Evolutionary conservation across 139 green algal genomes (phyloP), one percentile per base, ranked within the genome.

Genomic region (Coelastrella sp.): DNA sequence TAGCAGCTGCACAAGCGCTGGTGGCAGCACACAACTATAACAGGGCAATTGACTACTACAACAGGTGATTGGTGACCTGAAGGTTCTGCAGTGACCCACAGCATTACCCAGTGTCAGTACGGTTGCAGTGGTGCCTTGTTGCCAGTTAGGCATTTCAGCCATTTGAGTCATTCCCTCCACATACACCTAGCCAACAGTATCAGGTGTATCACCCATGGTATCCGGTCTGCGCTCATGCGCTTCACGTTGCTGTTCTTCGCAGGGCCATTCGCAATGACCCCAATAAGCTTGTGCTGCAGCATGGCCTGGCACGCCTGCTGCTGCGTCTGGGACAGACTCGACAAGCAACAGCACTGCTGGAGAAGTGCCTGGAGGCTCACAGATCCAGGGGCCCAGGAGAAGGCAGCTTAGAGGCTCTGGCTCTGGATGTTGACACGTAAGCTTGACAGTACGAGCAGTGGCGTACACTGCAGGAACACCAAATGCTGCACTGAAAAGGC

Each of bases 11-110:
- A 5, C 85, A 89, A 3, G 96, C 94, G 20, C 90, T 97, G 20
- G 91, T 97, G 5, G 93, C 91, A 22, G 96, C 93, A 66, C 96
- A 98, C 60, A 91, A 97, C 92, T 97, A 97, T 91, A 85, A 94
- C 59, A 91, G 94, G 0, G 96, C 94, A 23, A 89, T 98, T 23
- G 94, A 96, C 85, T 97, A 96, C 89, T 97, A 96, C 90, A 96
- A 96, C 90, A 95, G 86, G 92, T 93, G n/a, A n/a, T n/a, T n/a
- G n/a, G n/a, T n/a, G n/a, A n/a, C n/a, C n/a, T n/a, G n/a, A n/a
- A n/a, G n/a, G n/a, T n/a, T n/a, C n/a, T n/a, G n/a, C n/a, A 65
- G n/a, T n/a, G n/a, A n/a, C n/a, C n/a, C n/a, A n/a, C n/a, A n/a
- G n/a, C n/a, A n/a, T n/a, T n/a, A n/a, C n/a, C n/a, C n/a, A n/a